These are phyloP conservation scores for Glycyrrhiza uralensis DNA, from an alignment of 306 rosid species.

Conservation along the genomic window DNA sequence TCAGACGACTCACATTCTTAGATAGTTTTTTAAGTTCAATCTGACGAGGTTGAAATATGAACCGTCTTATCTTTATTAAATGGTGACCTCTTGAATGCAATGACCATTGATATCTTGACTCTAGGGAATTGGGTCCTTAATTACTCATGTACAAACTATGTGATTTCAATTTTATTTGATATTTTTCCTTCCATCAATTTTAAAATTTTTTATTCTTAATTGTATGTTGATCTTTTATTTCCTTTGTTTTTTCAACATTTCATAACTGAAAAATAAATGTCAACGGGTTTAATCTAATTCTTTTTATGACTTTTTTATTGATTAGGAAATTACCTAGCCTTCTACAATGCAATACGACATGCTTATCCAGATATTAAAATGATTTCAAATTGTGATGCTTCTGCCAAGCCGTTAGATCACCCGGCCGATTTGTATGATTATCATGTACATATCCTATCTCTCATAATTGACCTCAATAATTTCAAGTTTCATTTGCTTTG, in stretches of 20 bases:
- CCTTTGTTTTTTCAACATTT: no score
- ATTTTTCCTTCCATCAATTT: not conserved
- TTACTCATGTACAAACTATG: not conserved
- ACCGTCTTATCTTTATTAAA: no score
- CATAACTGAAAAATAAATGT: not conserved
- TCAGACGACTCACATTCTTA: no score
- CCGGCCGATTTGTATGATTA: constrained; percentile 80
- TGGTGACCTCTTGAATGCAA: no score
- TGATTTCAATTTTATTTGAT: not conserved
- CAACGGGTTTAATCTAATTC: not conserved
- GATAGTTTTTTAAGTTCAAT: no score
- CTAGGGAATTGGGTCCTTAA: no score
- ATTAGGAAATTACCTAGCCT: constrained; percentile 70
- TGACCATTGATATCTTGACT: no score
- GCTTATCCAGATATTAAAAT: constrained; percentile 71
- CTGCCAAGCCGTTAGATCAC: constrained; percentile 55
- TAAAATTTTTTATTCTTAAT: not conserved
- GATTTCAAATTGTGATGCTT: constrained; percentile 84
- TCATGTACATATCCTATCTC: constrained; percentile 56
- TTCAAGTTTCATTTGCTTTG: not conserved
- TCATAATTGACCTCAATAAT: not conserved
- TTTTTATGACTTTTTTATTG: not conserved
- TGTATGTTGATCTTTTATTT: no score
- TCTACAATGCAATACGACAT: constrained; percentile 50
- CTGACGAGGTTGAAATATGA: no score